A percentile compares a stretch with the other conserved stretches of the same genome.
phyloP scores from a whole-genome alignment of 257 asterid species.

The Penstemon eatonii region DNA sequence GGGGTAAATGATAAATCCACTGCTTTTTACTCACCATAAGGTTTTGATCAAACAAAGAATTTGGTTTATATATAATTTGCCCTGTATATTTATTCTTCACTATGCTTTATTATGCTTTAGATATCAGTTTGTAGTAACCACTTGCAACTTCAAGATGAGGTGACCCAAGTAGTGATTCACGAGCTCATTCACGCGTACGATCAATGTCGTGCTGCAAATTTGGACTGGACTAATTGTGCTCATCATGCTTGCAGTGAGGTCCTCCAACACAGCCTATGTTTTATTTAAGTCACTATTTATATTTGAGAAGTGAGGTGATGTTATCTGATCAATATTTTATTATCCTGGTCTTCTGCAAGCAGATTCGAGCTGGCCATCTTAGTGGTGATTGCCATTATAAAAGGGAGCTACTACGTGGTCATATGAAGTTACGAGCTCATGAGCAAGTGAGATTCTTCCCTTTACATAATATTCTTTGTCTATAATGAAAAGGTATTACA shows the following conservation, averaged over 20 bases:
- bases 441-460: conserved; percentile 56
- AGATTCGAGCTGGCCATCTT: conserved; percentile 92
- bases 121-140: conserved; percentile 76
- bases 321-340: neutral
- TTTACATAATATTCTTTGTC: neutral
- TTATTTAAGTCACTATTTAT: too few relatives aligned
- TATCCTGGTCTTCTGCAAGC: conserved; percentile 18
- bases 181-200: conserved; percentile 97
- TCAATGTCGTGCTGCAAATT: conserved; percentile 79
- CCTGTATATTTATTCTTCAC: neutral
- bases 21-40: too few relatives aligned
- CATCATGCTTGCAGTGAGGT: conserved; percentile 97
- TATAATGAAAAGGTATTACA: too few relatives aligned
- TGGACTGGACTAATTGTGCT: conserved; percentile 81
- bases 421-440: conserved; percentile 64
- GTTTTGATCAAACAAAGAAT: too few relatives aligned
- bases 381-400: conserved; percentile 94
- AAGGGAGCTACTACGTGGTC: conserved; percentile 83
- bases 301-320: too few relatives aligned
- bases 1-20: conserved; percentile 43
- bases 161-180: conserved; percentile 84
- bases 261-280: neutral
- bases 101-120: conserved; percentile 27
- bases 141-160: conserved; percentile 78
- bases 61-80: neutral